phyloP scores from a whole-genome alignment of 495 filamentous ascomycete genomes.

The Viridothelium virens region DNA sequence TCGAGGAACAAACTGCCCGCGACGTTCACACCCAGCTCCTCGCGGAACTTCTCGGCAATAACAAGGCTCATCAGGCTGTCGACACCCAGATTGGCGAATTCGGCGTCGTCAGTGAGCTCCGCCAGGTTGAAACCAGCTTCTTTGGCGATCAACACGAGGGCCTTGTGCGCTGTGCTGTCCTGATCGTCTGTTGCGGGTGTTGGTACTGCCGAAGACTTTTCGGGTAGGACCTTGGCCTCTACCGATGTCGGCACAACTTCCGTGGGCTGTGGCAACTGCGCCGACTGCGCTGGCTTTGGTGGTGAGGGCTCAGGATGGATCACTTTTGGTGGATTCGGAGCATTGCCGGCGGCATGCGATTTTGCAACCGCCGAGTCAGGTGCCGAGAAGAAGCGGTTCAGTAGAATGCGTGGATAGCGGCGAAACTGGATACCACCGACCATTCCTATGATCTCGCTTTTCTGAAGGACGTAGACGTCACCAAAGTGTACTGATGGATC shows the following conservation, averaged over 20 bases:
- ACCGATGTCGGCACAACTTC: slow-evolving; percentile 7
- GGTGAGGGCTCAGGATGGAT: neutral
- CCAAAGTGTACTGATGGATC: slow-evolving; percentile 30
- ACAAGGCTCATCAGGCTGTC: slow-evolving; percentile 15
- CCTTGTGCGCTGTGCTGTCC: slow-evolving; percentile 12
- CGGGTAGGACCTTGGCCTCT: neutral
- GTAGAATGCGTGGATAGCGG: slow-evolving; percentile 31
- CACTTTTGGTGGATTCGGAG: too few species aligned
- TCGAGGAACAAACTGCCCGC: slow-evolving; percentile 16
- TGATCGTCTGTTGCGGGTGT: neutral
- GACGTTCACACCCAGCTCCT: slow-evolving; percentile 13
- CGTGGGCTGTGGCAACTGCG: slow-evolving; percentile 13
- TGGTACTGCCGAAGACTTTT: neutral
- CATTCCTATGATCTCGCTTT: slow-evolving; percentile 35
- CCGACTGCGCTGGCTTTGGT: neutral
- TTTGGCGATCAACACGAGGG: slow-evolving; percentile 7
- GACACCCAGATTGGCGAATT: slow-evolving; percentile 13
- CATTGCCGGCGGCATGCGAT: slow-evolving; percentile 5
- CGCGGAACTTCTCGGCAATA: slow-evolving; percentile 14
- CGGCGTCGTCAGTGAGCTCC: slow-evolving; percentile 3
- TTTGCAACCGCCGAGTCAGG: slow-evolving; percentile 8
- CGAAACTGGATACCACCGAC: slow-evolving; percentile 35
- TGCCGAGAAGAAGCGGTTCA: slow-evolving; percentile 35
- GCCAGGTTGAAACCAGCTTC: slow-evolving; percentile 6
- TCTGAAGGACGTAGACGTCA: slow-evolving; percentile 41